Conservation (phyloP, 83 land plant species). For the Picea abies region DNA sequence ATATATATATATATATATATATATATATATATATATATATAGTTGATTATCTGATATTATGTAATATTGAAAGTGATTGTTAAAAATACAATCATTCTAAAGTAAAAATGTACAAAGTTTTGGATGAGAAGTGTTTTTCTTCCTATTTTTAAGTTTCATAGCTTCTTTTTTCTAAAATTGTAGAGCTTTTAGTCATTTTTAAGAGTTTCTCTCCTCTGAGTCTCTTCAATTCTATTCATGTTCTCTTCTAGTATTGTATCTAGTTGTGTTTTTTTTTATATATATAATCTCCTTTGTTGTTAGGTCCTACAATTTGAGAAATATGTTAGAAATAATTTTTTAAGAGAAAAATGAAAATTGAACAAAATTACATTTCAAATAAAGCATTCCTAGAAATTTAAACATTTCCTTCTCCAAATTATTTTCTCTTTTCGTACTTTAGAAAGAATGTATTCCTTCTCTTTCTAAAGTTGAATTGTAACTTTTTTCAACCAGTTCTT, state of each 20-base stretch:
- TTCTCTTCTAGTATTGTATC: conserved; percentile 89
- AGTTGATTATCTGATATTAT: no score
- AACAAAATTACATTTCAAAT: neutral
- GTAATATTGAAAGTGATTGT: no score
- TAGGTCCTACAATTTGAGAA: conserved; percentile 65
- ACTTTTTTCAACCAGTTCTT: no score
- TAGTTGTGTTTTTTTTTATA: conserved; percentile 81
- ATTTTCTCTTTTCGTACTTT: no score
- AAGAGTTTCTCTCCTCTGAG: conserved; percentile 77
- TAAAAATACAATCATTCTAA: conserved; percentile 36
- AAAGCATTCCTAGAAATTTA: neutral
- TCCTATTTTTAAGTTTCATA: conserved; percentile 61
- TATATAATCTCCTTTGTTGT: conserved; percentile 67
- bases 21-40: no score
- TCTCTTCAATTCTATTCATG: conserved; percentile 72
- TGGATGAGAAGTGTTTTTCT: conserved; percentile 94
- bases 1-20: no score
- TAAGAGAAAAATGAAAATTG: neutral
- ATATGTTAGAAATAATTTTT: neutral
- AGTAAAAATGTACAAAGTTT: conserved; percentile 84
- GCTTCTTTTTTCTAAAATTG: conserved; percentile 86
- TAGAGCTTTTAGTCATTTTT: conserved; percentile 84
- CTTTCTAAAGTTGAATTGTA: no score
- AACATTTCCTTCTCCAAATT: no score
- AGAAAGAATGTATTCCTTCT: no score